These are phyloP conservation scores for Chaetomium olivaceum DNA, from an alignment of 2,329 filamentous ascomycete species.

Conservation along the genomic window DNA sequence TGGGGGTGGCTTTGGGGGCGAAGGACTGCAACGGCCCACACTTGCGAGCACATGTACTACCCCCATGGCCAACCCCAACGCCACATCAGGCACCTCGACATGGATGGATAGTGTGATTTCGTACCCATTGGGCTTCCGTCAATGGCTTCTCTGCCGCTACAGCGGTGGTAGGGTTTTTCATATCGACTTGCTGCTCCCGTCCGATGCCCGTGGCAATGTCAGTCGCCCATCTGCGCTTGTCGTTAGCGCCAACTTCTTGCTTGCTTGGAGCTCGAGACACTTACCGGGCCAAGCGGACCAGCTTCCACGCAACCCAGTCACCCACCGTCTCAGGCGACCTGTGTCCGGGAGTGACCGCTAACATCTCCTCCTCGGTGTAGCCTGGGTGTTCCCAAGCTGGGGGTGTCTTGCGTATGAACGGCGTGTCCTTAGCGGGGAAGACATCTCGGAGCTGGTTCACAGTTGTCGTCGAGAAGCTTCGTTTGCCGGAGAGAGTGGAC, in stretches of 20 bases:
- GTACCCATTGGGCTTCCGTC: slow-evolving; percentile 77
- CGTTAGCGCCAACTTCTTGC: neutral
- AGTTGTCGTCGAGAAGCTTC: slow-evolving; percentile 53
- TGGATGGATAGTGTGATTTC: neutral
- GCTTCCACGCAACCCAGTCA: slow-evolving; percentile 75
- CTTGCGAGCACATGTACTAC: neutral
- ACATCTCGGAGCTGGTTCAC: slow-evolving; percentile 54
- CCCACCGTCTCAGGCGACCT: slow-evolving; percentile 70
- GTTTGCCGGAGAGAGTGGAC: slow-evolving; percentile 29
- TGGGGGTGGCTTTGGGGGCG: neutral
- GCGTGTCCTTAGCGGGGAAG: slow-evolving; percentile 63
- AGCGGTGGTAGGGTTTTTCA: slow-evolving; percentile 56
- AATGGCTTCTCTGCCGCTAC: slow-evolving; percentile 59
- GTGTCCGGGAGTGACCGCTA: slow-evolving; percentile 71
- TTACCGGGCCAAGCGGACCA: slow-evolving; percentile 61
- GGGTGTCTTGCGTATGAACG: slow-evolving; percentile 61
- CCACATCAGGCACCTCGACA: neutral
- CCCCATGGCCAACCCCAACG: neutral
- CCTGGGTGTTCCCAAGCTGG: slow-evolving; percentile 71
- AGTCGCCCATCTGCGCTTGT: slow-evolving; percentile 26
- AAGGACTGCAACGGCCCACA: neutral
- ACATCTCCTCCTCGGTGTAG: slow-evolving; percentile 80
- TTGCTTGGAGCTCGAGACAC: neutral
- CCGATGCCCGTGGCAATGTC: slow-evolving; percentile 74
- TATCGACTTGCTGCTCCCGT: slow-evolving; percentile 70